Percentiles rank a stretch among this genome's conserved stretches.
phyloP scores from a whole-genome alignment of 1,284 basidiomycete genomes.

The Agaricales sp. region DNA sequence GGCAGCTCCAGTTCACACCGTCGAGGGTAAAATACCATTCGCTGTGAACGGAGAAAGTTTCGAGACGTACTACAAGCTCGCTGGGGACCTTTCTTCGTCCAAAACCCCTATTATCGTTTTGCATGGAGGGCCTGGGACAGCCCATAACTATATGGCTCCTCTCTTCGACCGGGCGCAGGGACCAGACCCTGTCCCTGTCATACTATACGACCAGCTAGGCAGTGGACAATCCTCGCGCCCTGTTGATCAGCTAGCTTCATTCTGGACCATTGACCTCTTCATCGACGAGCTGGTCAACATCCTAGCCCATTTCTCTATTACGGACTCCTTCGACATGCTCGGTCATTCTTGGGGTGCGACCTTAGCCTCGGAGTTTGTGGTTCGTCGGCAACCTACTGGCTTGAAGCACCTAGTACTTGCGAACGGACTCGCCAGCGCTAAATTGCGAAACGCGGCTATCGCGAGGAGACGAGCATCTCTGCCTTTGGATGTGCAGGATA shows the following conservation, averaged over 20 bases:
- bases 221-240: conserved; percentile 33
- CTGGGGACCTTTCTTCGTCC: no score
- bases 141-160: conserved; percentile 31
- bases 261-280: conserved; percentile 40
- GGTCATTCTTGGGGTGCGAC: conserved; percentile 47
- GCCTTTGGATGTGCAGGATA: no score
- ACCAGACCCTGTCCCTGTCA: conserved; percentile 22
- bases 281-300: conserved; percentile 39
- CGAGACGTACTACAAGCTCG: no score
- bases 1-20: no score
- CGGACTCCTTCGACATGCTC: conserved; percentile 27
- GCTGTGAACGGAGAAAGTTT: no score
- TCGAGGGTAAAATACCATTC: no score
- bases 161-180: conserved; percentile 24
- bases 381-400: conserved; percentile 23
- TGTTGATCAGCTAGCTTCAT: conserved; percentile 22
- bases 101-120: conserved; percentile 30
- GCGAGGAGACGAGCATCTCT: no score
- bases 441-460: no score
- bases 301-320: conserved; percentile 25
- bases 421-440: no score
- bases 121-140: conserved; percentile 33
- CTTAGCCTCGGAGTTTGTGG: conserved; percentile 26
- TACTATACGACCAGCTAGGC: conserved; percentile 45
- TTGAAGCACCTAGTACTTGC: conserved; percentile 32